A percentile compares a stretch with the other conserved stretches of the same genome.
phyloP scores from a whole-genome alignment of 2,329 filamentous ascomycete species.

The Calonectria hawksworthii region DNA sequence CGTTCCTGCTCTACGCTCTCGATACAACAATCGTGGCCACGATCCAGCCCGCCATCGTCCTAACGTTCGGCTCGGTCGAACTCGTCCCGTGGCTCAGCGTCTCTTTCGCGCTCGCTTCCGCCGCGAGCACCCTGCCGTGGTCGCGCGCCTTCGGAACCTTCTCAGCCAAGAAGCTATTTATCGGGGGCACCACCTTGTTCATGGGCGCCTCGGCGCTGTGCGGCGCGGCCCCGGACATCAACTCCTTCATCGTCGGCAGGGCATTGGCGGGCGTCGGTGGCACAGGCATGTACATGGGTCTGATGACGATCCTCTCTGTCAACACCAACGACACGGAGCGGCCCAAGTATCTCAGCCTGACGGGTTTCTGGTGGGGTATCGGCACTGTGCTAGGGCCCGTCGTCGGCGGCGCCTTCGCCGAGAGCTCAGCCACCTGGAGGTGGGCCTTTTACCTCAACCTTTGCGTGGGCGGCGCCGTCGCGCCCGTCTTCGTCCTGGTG shows the following conservation, averaged over 20 bases:
- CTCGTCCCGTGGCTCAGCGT: slow-evolving; percentile 37
- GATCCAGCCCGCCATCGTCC: slow-evolving; percentile 34
- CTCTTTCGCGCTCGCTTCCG: slow-evolving; percentile 40
- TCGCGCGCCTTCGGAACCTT: slow-evolving; percentile 38
- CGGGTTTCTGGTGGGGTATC: slow-evolving; percentile 53
- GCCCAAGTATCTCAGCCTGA: slow-evolving; percentile 36
- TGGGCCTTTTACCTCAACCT: slow-evolving; percentile 62
- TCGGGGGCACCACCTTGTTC: slow-evolving; percentile 39
- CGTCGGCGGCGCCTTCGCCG: slow-evolving; percentile 58
- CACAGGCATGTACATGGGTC: slow-evolving; percentile 47
- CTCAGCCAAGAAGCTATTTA: slow-evolving; percentile 41
- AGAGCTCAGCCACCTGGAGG: slow-evolving; percentile 53
- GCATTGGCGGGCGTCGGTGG: slow-evolving; percentile 58
- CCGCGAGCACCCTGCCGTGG: slow-evolving; percentile 30
- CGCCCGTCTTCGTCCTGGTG: slow-evolving; percentile 48
- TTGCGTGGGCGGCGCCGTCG: slow-evolving; percentile 55
- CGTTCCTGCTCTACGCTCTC: neutral
- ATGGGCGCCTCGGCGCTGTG: slow-evolving; percentile 51
- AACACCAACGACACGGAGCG: slow-evolving; percentile 32
- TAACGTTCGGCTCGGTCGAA: slow-evolving; percentile 27
- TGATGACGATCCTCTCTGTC: slow-evolving; percentile 31
- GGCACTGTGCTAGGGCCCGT: slow-evolving; percentile 59
- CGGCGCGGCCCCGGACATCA: slow-evolving; percentile 56
- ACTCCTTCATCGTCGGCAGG: slow-evolving; percentile 60
- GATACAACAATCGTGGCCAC: slow-evolving; percentile 41